Conservation (phyloP, 2,329 filamentous ascomycete genomes). For the Trichothecium roseum region DNA sequence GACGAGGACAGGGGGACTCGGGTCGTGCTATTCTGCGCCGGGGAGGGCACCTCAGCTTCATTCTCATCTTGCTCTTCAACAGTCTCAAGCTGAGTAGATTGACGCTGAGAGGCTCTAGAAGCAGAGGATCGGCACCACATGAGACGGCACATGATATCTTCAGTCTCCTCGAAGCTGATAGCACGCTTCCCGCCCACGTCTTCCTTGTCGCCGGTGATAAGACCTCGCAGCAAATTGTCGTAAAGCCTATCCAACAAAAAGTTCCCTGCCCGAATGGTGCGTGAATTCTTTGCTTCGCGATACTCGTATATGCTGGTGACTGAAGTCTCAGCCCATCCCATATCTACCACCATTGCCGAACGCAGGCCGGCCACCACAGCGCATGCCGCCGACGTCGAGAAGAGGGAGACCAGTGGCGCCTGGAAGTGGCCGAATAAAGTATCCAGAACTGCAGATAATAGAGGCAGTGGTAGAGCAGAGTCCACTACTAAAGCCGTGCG, state of each 20-base stretch:
- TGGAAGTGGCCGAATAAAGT: constrained; percentile 75
- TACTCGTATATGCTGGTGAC: constrained; percentile 87
- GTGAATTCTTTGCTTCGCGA: constrained; percentile 61
- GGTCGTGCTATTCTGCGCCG: constrained; percentile 13
- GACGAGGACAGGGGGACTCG: constrained; percentile 32
- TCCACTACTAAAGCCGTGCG: constrained; percentile 68
- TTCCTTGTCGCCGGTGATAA: constrained; percentile 17
- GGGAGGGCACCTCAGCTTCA: constrained; percentile 19
- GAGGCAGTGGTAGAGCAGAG: constrained; percentile 63
- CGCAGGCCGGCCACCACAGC: constrained; percentile 72
- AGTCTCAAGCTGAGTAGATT: constrained; percentile 31
- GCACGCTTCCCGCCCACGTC: constrained; percentile 19
- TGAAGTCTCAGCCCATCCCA: constrained; percentile 86
- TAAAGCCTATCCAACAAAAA: constrained; percentile 60
- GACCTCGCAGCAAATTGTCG: constrained; percentile 37
- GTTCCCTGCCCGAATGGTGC: constrained; percentile 67
- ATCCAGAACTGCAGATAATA: constrained; percentile 66
- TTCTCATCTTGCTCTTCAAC: constrained; percentile 49
- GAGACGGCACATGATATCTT: constrained; percentile 66
- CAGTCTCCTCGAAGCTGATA: constrained; percentile 66
- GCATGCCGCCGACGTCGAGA: constrained; percentile 66
- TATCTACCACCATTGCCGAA: constrained; percentile 76
- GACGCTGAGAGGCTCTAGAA: constrained; percentile 19
- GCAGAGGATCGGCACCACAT: constrained; percentile 56
- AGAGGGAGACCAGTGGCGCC: constrained; percentile 66